A percentile compares a stretch with the other conserved stretches of the same genome.
Conservation (phyloP, 352 stramenopile species). For the Phytophthora melonis region DNA sequence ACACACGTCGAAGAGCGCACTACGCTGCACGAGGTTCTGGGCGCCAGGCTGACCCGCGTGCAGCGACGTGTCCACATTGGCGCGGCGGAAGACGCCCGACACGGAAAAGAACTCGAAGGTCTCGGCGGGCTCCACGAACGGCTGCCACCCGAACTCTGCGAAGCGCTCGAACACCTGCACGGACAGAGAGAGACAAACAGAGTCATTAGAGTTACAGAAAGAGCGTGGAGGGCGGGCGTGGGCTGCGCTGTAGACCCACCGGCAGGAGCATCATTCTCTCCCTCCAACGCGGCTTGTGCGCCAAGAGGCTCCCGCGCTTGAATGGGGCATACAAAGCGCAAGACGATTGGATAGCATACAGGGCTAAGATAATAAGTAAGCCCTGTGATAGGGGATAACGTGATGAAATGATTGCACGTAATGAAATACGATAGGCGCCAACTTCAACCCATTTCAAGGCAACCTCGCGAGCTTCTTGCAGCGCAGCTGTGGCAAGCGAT, state of each 20-base stretch:
- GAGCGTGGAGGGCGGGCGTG: neutral
- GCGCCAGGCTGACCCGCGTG: slow-evolving; percentile 39
- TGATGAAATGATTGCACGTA: slow-evolving; percentile 3
- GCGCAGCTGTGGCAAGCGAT: neutral
- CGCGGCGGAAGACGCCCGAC: slow-evolving; percentile 75
- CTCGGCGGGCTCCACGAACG: slow-evolving; percentile 82
- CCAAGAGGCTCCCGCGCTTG: slow-evolving; percentile 34
- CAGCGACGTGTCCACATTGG: slow-evolving; percentile 68
- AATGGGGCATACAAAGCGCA: slow-evolving; percentile 33
- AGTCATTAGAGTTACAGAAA: slow-evolving; percentile 3
- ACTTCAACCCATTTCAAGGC: neutral
- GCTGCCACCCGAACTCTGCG: slow-evolving; percentile 79
- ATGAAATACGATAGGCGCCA: slow-evolving; percentile 2
- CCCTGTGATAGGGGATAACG: neutral
- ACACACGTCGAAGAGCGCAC: slow-evolving; percentile 82
- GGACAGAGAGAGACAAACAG: neutral
- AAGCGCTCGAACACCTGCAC: slow-evolving; percentile 80
- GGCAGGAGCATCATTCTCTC: slow-evolving; percentile 57
- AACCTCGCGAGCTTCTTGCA: neutral
- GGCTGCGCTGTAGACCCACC: slow-evolving; percentile 28
- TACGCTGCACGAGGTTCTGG: slow-evolving; percentile 67
- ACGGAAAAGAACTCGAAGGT: slow-evolving; percentile 89
- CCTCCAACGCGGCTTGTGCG: slow-evolving; percentile 40
- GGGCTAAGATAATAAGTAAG: slow-evolving; percentile 17
- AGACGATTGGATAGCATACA: slow-evolving; percentile 31